Evolutionary conservation across 2,329 filamentous ascomycete species (phyloP).

Genomic region (Eutypa lata): DNA sequence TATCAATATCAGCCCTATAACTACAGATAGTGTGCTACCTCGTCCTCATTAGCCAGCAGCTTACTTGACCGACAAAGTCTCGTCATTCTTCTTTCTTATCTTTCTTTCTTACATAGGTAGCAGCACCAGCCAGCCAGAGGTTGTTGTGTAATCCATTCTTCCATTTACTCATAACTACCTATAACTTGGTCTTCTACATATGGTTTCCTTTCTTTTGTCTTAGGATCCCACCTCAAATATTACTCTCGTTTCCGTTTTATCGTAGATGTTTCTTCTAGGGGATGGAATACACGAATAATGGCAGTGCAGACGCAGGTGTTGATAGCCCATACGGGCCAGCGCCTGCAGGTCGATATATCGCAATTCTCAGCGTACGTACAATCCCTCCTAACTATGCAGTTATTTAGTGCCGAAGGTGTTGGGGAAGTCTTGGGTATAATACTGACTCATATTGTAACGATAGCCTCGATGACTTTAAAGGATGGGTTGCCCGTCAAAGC

Average conservation of each 20-base stretch:
- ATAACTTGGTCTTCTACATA: too few relatives aligned
- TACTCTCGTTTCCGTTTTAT: neutral
- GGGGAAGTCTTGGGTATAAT: conserved; percentile 3
- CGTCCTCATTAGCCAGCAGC: too few relatives aligned
- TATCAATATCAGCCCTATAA: too few relatives aligned
- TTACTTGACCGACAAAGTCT: too few relatives aligned
- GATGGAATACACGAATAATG: conserved; percentile 34
- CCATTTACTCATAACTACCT: neutral
- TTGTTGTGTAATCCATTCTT: neutral
- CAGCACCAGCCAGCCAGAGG: too few relatives aligned
- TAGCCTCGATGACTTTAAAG: conserved; percentile 80
- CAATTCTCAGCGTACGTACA: conserved; percentile 68
- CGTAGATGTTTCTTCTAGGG: conserved; percentile 17
- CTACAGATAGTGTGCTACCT: too few relatives aligned
- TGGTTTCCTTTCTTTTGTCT: neutral
- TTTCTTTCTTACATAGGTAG: neutral
- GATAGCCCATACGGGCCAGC: conserved; percentile 89
- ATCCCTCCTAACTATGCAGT: conserved; percentile 9
- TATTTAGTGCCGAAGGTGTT: conserved; percentile 3
- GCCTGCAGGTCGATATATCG: conserved; percentile 73
- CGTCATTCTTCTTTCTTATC: neutral
- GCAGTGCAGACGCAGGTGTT: conserved; percentile 87
- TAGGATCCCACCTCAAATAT: too few relatives aligned
- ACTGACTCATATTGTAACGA: conserved; percentile 13
- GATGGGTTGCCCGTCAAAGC: conserved; percentile 73